These are phyloP conservation scores for Tephrocybe sp. DNA, from an alignment of 768 basidiomycete genomes.

Conservation along the genomic window DNA sequence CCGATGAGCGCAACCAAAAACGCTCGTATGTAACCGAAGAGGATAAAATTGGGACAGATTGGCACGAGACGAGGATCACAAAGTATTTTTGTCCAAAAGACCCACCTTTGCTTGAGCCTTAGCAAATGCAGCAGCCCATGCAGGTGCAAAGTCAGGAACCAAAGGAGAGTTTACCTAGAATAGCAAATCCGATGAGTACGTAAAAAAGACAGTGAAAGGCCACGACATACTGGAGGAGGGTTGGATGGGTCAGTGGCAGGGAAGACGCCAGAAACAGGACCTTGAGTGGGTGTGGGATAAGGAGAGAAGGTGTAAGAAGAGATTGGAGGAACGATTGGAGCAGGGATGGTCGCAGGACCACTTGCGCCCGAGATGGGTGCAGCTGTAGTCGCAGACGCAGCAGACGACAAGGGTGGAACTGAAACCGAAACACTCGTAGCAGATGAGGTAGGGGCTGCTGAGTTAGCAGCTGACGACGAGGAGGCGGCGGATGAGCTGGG, in stretches of 20 bases:
- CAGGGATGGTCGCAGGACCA: conserved; percentile 6
- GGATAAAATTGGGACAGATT: not conserved
- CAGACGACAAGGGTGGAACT: not conserved
- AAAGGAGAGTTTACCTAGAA: conserved; percentile 31
- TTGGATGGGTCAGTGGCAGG: conserved; percentile 50
- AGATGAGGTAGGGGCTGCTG: not conserved
- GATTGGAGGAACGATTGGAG: conserved; percentile 11
- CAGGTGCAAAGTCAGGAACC: conserved; percentile 45
- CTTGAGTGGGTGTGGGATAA: conserved; percentile 58
- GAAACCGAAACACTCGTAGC: conserved; percentile 4
- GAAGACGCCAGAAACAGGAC: conserved; percentile 50
- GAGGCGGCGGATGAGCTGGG: not conserved
- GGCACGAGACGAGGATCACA: not conserved
- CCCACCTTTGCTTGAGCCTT: conserved; percentile 56
- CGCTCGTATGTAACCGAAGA: not conserved
- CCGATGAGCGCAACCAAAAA: not conserved
- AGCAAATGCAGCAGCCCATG: conserved; percentile 58
- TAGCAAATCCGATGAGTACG: not conserved
- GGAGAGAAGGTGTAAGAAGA: conserved; percentile 37
- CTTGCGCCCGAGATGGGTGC: not conserved
- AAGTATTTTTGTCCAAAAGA: conserved; percentile 2
- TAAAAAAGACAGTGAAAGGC: not conserved
- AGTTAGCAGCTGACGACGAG: not conserved
- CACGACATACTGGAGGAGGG: conserved; percentile 49
- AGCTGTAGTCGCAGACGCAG: conserved; percentile 1